Conservation (phyloP, 2,329 filamentous ascomycete genomes). For the Venturia carpophila region DNA sequence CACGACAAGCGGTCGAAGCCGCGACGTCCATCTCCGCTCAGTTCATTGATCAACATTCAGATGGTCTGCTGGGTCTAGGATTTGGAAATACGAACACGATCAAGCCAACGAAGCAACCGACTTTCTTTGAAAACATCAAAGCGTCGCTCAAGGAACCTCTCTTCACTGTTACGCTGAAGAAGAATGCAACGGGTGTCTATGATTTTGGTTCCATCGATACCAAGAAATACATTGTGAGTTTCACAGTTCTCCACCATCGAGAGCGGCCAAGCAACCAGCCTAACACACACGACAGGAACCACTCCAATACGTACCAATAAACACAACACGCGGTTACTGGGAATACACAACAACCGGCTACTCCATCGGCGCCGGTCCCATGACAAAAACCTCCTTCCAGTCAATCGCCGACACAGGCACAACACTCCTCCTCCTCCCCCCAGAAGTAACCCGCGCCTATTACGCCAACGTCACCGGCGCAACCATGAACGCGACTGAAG, state of each 20-base stretch:
- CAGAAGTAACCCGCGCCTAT: constrained; percentile 48
- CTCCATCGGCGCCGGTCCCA: constrained; percentile 40
- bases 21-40: constrained; percentile 49
- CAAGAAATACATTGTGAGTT: constrained; percentile 39
- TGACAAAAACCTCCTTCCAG: constrained; percentile 33
- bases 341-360: constrained; percentile 51
- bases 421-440: constrained; percentile 54
- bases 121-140: constrained; percentile 54
- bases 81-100: constrained; percentile 55
- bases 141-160: constrained; percentile 43
- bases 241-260: constrained; percentile 37
- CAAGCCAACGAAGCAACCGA: constrained; percentile 42
- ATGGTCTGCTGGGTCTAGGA: constrained; percentile 53
- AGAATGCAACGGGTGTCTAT: constrained; percentile 43
- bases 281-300: constrained; percentile 35
- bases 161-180: constrained; percentile 52
- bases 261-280: constrained; percentile 51
- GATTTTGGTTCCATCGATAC: constrained; percentile 51
- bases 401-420: constrained; percentile 66
- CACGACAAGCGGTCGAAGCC: constrained; percentile 57
- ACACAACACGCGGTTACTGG: constrained; percentile 57
- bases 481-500: constrained; percentile 38
- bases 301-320: constrained; percentile 49
- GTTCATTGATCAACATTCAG: constrained; percentile 49
- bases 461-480: constrained; percentile 51